Percentiles rank a stretch among this genome's conserved stretches.
phyloP scores from a whole-genome alignment of 2,329 filamentous ascomycete species.

The Aphanocladium album region DNA sequence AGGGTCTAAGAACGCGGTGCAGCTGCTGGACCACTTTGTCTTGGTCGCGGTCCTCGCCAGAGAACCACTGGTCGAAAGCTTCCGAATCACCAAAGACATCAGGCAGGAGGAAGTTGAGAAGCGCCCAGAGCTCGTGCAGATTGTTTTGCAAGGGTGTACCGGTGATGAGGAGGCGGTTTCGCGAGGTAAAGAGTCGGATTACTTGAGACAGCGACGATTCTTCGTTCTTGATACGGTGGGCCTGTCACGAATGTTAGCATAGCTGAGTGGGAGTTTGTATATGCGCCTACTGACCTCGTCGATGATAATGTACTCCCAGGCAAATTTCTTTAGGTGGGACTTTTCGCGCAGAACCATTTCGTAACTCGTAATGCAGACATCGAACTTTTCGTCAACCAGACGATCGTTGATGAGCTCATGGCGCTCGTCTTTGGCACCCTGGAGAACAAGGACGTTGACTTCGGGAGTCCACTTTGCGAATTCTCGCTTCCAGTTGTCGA shows the following conservation, averaged over 20 bases:
- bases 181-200: conserved; percentile 91
- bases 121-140: conserved; percentile 92
- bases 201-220: conserved; percentile 95
- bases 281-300: conserved; percentile 55
- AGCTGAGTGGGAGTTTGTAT: not conserved
- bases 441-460: conserved; percentile 86
- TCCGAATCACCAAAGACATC: conserved; percentile 97
- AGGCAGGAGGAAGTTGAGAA: conserved; percentile 95
- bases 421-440: conserved; percentile 92
- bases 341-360: conserved; percentile 98
- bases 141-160: conserved; percentile 98
- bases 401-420: conserved; percentile 83
- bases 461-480: conserved; percentile 94
- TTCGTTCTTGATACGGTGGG: conserved; percentile 98
- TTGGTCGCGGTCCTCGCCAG: conserved; percentile 80
- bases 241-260: conserved; percentile 26
- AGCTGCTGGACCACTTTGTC: conserved; percentile 95
- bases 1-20: conserved; percentile 86
- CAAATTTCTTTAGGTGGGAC: conserved; percentile 90
- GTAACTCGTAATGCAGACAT: conserved; percentile 97
- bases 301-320: conserved; percentile 99
- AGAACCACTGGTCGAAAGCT: conserved; percentile 98
- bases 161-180: conserved; percentile 91
- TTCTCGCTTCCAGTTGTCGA: conserved; percentile 98
- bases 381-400: conserved; percentile 90